Evolutionary conservation across 352 stramenopile species (phyloP).

Genomic region (Globisporangium carolinianum): DNA sequence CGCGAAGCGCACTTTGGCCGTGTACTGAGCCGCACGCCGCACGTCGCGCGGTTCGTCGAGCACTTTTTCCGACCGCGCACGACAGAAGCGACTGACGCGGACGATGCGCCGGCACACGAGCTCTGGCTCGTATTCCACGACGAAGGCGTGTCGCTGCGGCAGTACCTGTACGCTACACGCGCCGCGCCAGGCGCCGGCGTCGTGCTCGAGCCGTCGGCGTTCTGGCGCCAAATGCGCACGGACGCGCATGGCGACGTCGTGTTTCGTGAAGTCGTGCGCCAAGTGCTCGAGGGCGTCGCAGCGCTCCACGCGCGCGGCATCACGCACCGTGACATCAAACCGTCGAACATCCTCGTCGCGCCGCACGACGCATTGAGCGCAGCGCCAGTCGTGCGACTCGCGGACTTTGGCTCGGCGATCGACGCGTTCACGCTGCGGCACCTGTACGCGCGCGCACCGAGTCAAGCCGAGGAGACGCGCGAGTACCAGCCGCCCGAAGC

Average conservation of each 20-base stretch:
- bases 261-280: conserved; percentile 91
- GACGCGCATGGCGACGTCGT: conserved; percentile 49
- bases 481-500: conserved; percentile 94
- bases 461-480: conserved; percentile 88
- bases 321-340: conserved; percentile 86
- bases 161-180: conserved; percentile 79
- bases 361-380: conserved; percentile 12
- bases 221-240: conserved; percentile 68
- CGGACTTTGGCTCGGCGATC: conserved; percentile 86
- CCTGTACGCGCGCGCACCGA: conserved; percentile 79
- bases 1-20: conserved; percentile 82
- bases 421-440: conserved; percentile 65
- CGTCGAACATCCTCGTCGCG: conserved; percentile 71
- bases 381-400: conserved; percentile 61
- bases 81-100: not conserved
- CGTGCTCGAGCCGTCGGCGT: conserved; percentile 65
- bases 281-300: conserved; percentile 89
- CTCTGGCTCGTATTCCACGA: conserved; percentile 90
- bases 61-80: conserved; percentile 65
- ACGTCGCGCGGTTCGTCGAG: conserved; percentile 84
- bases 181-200: conserved; percentile 34
- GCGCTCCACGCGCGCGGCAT: conserved; percentile 87
- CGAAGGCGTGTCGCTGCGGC: conserved; percentile 81
- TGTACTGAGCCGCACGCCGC: conserved; percentile 34
- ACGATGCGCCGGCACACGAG: conserved; percentile 21